Evolutionary conservation across 129 eudicot species (phyloP).

Genomic region (Pulicaria dysenterica): DNA sequence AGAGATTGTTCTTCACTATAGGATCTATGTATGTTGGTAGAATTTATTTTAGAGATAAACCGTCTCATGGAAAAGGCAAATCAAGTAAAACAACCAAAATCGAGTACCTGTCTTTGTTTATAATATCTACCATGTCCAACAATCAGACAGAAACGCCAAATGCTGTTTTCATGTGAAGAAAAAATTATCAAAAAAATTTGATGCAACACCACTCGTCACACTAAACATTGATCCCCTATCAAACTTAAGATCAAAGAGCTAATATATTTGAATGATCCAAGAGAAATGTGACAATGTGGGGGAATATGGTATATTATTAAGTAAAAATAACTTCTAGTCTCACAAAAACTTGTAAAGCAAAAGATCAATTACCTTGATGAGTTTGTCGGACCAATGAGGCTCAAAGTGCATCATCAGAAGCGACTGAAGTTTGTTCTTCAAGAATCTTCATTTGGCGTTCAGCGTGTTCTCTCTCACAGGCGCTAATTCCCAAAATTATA

Average conservation of each 20-base stretch:
- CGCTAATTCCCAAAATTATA: conserved; percentile 89
- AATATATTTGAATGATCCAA: neutral
- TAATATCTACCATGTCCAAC: neutral
- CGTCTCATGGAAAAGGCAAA: neutral
- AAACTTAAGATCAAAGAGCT: conserved; percentile 6
- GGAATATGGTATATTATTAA: neutral
- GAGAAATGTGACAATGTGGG: neutral
- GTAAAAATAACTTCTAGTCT: neutral
- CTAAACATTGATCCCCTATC: conserved; percentile 5
- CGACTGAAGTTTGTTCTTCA: conserved; percentile 61
- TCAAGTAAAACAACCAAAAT: neutral
- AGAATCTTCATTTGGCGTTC: conserved; percentile 89
- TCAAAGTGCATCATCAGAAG: conserved; percentile 36
- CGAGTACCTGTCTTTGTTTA: neutral
- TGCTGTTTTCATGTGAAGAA: neutral
- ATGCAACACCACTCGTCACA: neutral
- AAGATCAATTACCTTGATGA: conserved; percentile 7
- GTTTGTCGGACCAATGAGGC: neutral
- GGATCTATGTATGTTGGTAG: neutral
- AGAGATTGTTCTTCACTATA: neutral
- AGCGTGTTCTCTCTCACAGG: conserved; percentile 94
- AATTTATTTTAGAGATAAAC: neutral
- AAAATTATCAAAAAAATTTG: neutral
- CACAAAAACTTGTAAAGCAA: conserved; percentile 6
- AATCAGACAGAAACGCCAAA: neutral